These are phyloP conservation scores for Thelonectria olida DNA, from an alignment of 2,329 filamentous ascomycete species.

Conservation along the genomic window DNA sequence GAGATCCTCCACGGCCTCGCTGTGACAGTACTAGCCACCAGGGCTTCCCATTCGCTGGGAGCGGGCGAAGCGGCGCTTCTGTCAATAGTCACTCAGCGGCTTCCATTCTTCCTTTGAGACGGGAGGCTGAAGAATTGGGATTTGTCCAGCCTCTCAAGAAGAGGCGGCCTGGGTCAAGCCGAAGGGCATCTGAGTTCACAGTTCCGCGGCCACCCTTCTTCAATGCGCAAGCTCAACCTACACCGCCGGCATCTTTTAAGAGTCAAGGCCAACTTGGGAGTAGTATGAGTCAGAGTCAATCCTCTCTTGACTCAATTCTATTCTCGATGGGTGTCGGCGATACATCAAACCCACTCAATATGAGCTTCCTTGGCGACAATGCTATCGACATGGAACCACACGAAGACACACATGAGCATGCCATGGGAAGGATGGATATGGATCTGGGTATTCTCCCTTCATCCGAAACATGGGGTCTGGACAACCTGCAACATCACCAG, in stretches of 20 bases:
- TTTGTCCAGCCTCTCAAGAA: constrained; percentile 42
- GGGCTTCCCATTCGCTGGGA: constrained; percentile 8
- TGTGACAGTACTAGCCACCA: constrained; percentile 30
- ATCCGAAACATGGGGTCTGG: constrained; percentile 41
- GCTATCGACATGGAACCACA: constrained; percentile 41
- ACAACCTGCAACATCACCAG: constrained; percentile 32
- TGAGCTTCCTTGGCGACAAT: constrained; percentile 42
- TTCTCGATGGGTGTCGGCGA: constrained; percentile 38
- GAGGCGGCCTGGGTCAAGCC: constrained; percentile 38
- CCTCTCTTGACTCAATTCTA: constrained; percentile 37
- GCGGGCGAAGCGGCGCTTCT: constrained; percentile 20
- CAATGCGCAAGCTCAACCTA: constrained; percentile 22
- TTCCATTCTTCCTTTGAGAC: constrained; percentile 42
- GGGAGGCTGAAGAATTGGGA: constrained; percentile 40
- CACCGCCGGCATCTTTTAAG: constrained; percentile 32
- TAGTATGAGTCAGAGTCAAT: constrained; percentile 26
- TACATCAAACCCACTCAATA: constrained; percentile 35
- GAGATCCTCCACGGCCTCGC: constrained; percentile 30
- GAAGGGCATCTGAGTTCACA: constrained; percentile 44
- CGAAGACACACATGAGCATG: constrained; percentile 20
- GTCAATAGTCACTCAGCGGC: constrained; percentile 28
- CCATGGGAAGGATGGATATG: constrained; percentile 29
- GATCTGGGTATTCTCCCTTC: constrained; percentile 37
- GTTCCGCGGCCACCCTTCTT: constrained; percentile 44
- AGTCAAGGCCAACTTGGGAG: constrained; percentile 19